Conservation (phyloP, 2,329 filamentous ascomycete species). For the Phoma herbarum region DNA sequence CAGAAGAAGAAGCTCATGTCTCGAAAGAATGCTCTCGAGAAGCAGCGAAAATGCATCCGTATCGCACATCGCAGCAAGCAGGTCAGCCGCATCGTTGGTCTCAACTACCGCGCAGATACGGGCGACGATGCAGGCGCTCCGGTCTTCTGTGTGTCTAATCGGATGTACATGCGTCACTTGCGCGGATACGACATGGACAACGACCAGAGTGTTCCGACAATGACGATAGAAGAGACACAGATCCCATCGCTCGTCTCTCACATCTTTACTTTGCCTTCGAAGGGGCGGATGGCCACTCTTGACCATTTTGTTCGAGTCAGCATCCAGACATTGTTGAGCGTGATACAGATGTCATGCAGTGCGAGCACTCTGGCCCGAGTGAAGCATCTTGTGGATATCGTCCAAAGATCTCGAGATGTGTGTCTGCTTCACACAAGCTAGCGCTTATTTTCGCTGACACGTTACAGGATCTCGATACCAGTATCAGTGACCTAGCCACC, state of each 20-base stretch:
- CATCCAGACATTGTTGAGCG: not conserved
- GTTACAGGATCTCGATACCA: not conserved
- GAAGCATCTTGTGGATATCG: constrained; percentile 24
- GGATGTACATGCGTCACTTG: constrained; percentile 28
- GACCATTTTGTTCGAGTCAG: constrained; percentile 11
- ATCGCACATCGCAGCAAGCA: constrained; percentile 22
- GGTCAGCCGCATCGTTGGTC: constrained; percentile 8
- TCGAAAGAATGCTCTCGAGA: not conserved
- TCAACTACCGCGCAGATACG: constrained; percentile 24
- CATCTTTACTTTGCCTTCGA: constrained; percentile 26
- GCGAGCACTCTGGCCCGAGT: constrained; percentile 18
- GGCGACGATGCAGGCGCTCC: constrained; percentile 19
- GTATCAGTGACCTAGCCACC: not conserved
- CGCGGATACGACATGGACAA: constrained; percentile 12
- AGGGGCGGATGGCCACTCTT: constrained; percentile 19
- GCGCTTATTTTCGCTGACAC: not conserved
- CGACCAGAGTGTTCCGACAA: not conserved
- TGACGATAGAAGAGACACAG: constrained; percentile 26
- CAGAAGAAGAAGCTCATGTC: not conserved
- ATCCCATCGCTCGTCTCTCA: constrained; percentile 25
- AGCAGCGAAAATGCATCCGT: constrained; percentile 1
- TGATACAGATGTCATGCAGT: constrained; percentile 31
- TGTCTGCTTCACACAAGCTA: not conserved
- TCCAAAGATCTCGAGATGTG: constrained; percentile 9
- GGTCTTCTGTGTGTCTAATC: constrained; percentile 33